These are phyloP conservation scores for Cyphellophora attinorum DNA, from an alignment of 2,329 filamentous ascomycete species.

Conservation along the genomic window DNA sequence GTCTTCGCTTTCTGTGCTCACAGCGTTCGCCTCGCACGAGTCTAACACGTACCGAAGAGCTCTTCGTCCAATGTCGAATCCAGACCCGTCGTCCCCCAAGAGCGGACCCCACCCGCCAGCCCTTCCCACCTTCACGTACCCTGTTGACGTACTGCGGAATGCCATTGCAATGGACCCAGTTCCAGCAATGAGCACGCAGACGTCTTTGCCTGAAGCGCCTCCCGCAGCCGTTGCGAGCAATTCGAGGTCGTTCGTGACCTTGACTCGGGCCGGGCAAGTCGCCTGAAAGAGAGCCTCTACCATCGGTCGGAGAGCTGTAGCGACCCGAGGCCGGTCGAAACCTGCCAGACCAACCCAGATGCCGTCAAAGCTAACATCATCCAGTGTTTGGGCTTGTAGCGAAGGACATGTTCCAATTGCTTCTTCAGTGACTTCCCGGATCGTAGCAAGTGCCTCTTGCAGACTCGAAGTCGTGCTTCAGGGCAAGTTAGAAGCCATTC, in stretches of 20 bases:
- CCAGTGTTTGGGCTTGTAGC: constrained; percentile 1
- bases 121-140: constrained; percentile 23
- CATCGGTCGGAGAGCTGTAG: constrained; percentile 18
- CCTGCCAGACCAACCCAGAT: constrained; percentile 34
- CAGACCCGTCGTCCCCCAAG: constrained; percentile 35
- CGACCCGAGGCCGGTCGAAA: constrained; percentile 26
- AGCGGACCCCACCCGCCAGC: constrained; percentile 36
- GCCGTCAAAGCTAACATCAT: constrained; percentile 18
- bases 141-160: constrained; percentile 20
- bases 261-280: constrained; percentile 14
- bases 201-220: constrained; percentile 10
- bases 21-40: no score
- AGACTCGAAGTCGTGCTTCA: constrained; percentile 15
- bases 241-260: constrained; percentile 31
- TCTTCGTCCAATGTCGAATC: constrained; percentile 30
- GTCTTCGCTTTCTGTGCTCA: no score
- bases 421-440: constrained; percentile 20
- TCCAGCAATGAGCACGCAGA: constrained; percentile 31
- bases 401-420: constrained; percentile 13
- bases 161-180: constrained; percentile 36
- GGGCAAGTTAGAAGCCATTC: constrained; percentile 2
- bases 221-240: constrained; percentile 24
- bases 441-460: constrained; percentile 18
- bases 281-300: constrained; percentile 23
- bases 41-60: constrained; percentile 8